Conservation (phyloP, 2,329 filamentous ascomycete species). For the Trichophyton equinum region DNA sequence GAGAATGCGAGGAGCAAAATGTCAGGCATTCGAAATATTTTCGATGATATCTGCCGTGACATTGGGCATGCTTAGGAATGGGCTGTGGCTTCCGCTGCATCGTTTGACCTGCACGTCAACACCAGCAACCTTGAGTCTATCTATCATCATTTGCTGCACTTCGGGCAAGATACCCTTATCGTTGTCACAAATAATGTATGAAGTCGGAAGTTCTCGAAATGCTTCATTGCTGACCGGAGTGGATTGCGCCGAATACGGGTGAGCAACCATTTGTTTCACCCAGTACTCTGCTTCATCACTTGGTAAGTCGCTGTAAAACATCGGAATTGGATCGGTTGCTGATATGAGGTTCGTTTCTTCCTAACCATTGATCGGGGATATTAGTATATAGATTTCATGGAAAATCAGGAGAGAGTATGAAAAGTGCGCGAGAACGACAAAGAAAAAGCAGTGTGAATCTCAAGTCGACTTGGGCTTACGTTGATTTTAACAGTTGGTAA, state of each 20-base stretch:
- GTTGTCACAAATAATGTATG: constrained; percentile 8
- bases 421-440: not conserved
- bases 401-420: not conserved
- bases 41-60: constrained; percentile 2
- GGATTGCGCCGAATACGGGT: constrained; percentile 4
- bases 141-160: constrained; percentile 6
- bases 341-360: constrained; percentile 4
- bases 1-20: not conserved
- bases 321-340: not conserved
- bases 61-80: constrained; percentile 7
- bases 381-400: not conserved
- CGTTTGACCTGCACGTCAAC: not conserved
- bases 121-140: constrained; percentile 2
- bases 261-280: constrained; percentile 5
- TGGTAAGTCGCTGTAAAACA: constrained; percentile 6
- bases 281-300: constrained; percentile 6
- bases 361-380: not conserved
- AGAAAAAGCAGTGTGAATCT: not conserved
- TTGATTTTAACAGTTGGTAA: constrained; percentile 5
- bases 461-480: not conserved
- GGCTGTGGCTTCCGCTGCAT: constrained; percentile 5
- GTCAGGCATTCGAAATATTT: not conserved
- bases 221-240: constrained; percentile 8
- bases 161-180: constrained; percentile 7
- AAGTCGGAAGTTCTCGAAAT: constrained; percentile 7